Conservation (phyloP, 257 asterid species). For the Jacaranda copaia region DNA sequence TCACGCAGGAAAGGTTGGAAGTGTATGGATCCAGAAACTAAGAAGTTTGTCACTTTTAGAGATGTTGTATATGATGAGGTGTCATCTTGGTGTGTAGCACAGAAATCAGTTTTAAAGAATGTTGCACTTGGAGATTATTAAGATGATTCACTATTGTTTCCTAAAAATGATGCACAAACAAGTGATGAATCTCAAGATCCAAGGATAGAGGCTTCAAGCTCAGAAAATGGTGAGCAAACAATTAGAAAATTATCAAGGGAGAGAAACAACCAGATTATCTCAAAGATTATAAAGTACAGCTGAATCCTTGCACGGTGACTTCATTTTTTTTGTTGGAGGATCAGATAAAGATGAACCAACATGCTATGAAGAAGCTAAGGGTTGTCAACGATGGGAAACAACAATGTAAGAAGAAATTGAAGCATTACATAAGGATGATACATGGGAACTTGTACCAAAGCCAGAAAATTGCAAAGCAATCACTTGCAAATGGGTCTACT, state of each 20-base stretch:
- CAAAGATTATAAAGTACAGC: not conserved
- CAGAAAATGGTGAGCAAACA: not conserved
- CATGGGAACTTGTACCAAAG: conserved; percentile 8
- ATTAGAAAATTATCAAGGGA: conserved; percentile 6
- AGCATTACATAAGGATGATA: not conserved
- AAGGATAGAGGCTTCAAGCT: not conserved
- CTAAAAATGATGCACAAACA: not conserved
- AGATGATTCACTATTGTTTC: not conserved
- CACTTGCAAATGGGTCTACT: conserved; percentile 36
- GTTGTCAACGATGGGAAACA: not conserved
- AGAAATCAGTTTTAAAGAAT: not conserved
- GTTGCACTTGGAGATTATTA: not conserved
- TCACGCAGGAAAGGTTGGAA: conserved; percentile 27
- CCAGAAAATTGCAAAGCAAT: not conserved
- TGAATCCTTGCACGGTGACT: not conserved
- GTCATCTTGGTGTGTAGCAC: not conserved
- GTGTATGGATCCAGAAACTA: conserved; percentile 34
- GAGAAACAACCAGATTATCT: conserved; percentile 17
- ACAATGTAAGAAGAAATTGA: conserved; percentile 28
- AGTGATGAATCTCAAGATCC: not conserved
- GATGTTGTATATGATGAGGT: conserved; percentile 34
- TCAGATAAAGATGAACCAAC: not conserved
- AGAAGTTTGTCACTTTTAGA: conserved; percentile 23
- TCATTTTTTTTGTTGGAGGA: conserved; percentile 11
- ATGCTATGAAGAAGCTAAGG: conserved; percentile 28